Evolutionary conservation across 192 early-diverging fungal species (phyloP).

Genomic region (Glomus cerebriforme): DNA sequence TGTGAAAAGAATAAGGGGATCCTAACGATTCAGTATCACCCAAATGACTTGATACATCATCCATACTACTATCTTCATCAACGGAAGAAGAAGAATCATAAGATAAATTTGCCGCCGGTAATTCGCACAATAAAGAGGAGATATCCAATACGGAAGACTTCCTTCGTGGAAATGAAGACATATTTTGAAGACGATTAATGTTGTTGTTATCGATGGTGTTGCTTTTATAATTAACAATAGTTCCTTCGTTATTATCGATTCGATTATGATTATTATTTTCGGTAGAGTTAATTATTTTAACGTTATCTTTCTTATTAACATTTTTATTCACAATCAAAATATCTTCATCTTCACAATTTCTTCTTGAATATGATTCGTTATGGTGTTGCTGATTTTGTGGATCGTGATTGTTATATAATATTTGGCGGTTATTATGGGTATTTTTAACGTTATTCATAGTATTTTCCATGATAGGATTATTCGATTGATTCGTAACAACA

Average conservation of each 20-base stretch:
- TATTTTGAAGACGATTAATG: not conserved
- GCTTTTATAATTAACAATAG: not conserved
- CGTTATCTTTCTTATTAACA: not conserved
- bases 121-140: constrained; percentile 12
- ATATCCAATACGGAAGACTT: constrained; percentile 24
- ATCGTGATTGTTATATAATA: not conserved
- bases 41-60: constrained; percentile 10
- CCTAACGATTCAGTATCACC: constrained; percentile 17
- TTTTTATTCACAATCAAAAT: not conserved
- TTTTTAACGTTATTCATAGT: not conserved
- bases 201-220: not conserved
- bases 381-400: not conserved
- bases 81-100: not conserved
- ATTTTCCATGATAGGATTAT: not conserved
- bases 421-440: not conserved
- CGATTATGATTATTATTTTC: not conserved
- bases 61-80: constrained; percentile 9
- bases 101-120: not conserved
- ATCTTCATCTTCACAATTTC: not conserved
- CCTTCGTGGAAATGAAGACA: constrained; percentile 11
- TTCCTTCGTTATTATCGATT: not conserved
- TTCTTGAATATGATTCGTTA: not conserved
- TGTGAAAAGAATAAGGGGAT: not conserved
- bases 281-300: too few species aligned
- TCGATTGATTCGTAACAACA: not conserved